phyloP scores from a whole-genome alignment of 2,329 filamentous ascomycete species.

The Elsinoe fawcettii region DNA sequence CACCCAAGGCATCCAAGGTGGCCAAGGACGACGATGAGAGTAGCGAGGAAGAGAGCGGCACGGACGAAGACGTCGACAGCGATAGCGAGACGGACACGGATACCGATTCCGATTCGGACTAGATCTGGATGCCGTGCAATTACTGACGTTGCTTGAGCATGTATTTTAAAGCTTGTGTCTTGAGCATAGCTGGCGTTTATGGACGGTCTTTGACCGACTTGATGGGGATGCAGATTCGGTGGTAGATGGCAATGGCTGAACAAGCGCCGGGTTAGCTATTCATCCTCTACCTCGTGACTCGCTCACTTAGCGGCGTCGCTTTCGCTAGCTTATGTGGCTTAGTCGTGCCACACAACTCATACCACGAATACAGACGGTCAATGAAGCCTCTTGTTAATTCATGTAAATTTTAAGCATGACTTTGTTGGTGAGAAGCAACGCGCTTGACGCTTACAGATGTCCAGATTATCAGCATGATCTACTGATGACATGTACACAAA shows the following conservation, averaged over 20 bases:
- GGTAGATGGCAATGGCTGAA: neutral
- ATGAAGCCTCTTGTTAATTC: neutral
- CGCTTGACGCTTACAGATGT: no score
- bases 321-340: neutral
- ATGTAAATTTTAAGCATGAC: no score
- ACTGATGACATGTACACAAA: no score
- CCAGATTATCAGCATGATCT: no score
- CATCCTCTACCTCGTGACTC: neutral
- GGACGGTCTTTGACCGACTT: neutral
- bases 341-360: neutral
- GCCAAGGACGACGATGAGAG: constrained; percentile 28
- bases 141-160: constrained; percentile 7
- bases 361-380: neutral
- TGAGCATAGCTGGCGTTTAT: constrained; percentile 3
- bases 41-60: constrained; percentile 32
- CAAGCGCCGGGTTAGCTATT: neutral
- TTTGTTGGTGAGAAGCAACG: no score
- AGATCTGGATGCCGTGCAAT: constrained; percentile 15
- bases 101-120: constrained; percentile 70
- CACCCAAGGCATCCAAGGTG: constrained; percentile 20
- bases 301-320: neutral
- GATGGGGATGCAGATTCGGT: neutral
- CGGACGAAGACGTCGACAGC: constrained; percentile 29
- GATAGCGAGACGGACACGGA: constrained; percentile 41
- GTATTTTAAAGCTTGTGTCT: constrained; percentile 12